Evolutionary conservation across 768 basidiomycete genomes (phyloP), one percentile per base, ranked within the genome.

Genomic region (Dioszegia crocea): DNA sequence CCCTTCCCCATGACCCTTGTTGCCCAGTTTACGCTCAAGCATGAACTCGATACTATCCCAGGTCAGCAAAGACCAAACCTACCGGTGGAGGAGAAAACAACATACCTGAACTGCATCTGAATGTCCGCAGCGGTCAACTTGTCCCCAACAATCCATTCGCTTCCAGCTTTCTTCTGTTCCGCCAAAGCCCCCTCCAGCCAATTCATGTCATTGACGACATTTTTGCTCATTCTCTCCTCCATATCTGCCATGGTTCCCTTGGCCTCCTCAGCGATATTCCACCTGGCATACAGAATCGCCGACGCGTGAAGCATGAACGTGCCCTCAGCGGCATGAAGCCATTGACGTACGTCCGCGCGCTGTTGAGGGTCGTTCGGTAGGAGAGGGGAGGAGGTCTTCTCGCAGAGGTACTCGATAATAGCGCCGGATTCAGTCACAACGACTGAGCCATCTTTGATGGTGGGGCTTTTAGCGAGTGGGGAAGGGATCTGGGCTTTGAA

Each of bases 41-140:
- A 59, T 59, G 48, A 59, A 59, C 19, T 59, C 57, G 27, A 59
- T 52, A 45, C 57, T 59, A 38, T 9, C 8, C 16, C n/a, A 27
- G n/a, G n/a, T 46, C 39, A 46, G 41, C 38, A n/a, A n/a, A n/a
- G n/a, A n/a, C 33, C 30, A 17, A 33, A 12, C 11, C 17, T 24
- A 4, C 49, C 49, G 10, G 3, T 12, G 8, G 9, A 17, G 12
- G 29, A 17, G 30, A 29, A 5, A 9, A 19, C 11, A 16, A 33
- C 59, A 24, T 24, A 60, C 59, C 51, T 54, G 52, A 60, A 60
- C 44, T 60, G 59, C 59, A 60, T 60, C 52, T 36, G 29, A 26
- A 60, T 60, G 47, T 60, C 59, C 38, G 59, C 59, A 30, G 39
- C 47, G 14, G 41, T 54, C 31, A 60, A 17, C 8, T 40, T 47